Evolutionary conservation across 768 basidiomycete species (phyloP).

Genomic region (Phallus indusiatus): DNA sequence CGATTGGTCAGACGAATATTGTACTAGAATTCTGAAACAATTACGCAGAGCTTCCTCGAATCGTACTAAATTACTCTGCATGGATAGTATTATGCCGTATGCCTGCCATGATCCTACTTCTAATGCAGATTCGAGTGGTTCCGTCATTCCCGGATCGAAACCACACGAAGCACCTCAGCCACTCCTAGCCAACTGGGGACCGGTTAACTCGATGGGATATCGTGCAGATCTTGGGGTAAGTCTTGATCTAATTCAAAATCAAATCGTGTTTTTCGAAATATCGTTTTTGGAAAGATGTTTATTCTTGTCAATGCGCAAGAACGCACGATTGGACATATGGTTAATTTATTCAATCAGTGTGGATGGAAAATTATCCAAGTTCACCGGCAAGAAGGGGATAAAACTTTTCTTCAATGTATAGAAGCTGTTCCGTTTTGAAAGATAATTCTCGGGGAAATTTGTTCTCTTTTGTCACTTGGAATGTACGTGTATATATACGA

Average conservation of each 20-base stretch:
- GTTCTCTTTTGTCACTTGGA: too few species aligned
- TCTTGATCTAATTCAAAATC: not conserved
- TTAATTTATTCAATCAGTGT: constrained; percentile 17
- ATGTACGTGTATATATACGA: too few species aligned
- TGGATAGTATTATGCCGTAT: constrained; percentile 15
- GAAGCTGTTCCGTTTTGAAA: not conserved
- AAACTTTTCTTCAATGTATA: not conserved
- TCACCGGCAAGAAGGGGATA: not conserved
- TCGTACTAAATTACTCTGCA: constrained; percentile 19
- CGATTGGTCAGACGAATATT: constrained; percentile 12
- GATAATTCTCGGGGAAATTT: not conserved
- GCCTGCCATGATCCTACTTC: constrained; percentile 9
- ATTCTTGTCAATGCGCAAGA: constrained; percentile 30
- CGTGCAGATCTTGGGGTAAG: constrained; percentile 62
- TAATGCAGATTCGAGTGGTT: not conserved
- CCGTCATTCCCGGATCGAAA: not conserved
- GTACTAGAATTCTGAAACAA: constrained; percentile 7
- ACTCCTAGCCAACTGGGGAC: constrained; percentile 18
- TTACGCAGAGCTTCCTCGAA: constrained; percentile 8
- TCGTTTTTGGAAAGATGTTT: constrained; percentile 26
- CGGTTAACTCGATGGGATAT: constrained; percentile 51
- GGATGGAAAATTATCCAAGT: constrained; percentile 26
- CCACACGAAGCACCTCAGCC: constrained; percentile 14
- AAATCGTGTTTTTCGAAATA: not conserved
- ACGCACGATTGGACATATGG: constrained; percentile 27